phyloP scores from a whole-genome alignment of 371 early-diverging fungal genomes.

The Batrachochytrium dendrobatidis region DNA sequence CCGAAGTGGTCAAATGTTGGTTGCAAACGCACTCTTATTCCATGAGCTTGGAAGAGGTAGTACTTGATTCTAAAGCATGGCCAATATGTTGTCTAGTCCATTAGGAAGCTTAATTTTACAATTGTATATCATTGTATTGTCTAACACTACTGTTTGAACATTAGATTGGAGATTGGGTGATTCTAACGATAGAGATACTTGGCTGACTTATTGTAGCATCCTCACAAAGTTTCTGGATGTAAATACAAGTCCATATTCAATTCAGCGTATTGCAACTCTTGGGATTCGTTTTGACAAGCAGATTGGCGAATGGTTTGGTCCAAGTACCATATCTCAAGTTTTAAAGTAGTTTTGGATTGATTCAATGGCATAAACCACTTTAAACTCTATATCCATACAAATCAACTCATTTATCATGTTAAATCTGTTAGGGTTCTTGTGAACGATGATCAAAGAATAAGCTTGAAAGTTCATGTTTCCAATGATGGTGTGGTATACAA shows the following conservation, averaged over 20 bases:
- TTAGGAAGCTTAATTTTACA: neutral
- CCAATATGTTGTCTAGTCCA: neutral
- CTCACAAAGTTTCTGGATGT: constrained; percentile 80
- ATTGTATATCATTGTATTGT: neutral
- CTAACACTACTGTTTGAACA: neutral
- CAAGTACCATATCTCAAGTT: constrained; percentile 84
- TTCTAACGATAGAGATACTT: neutral
- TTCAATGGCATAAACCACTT: too few relatives aligned
- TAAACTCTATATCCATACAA: too few relatives aligned
- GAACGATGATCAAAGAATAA: constrained; percentile 50
- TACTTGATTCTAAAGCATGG: too few relatives aligned
- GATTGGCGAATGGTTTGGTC: constrained; percentile 96
- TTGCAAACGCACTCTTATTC: constrained; percentile 75
- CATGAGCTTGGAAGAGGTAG: constrained; percentile 28
- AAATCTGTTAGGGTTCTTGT: constrained; percentile 68
- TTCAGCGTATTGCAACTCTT: constrained; percentile 83
- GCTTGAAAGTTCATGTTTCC: constrained; percentile 61
- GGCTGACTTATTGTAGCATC: constrained; percentile 44
- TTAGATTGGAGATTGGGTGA: neutral
- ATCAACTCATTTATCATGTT: too few relatives aligned
- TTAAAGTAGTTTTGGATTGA: constrained; percentile 52
- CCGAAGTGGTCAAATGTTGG: constrained; percentile 85
- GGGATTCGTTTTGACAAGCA: constrained; percentile 80
- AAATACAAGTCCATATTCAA: constrained; percentile 71
- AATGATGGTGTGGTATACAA: constrained; percentile 68